Conservation (phyloP, 2,329 filamentous ascomycete genomes). For the Phyllosticta ampelicida region DNA sequence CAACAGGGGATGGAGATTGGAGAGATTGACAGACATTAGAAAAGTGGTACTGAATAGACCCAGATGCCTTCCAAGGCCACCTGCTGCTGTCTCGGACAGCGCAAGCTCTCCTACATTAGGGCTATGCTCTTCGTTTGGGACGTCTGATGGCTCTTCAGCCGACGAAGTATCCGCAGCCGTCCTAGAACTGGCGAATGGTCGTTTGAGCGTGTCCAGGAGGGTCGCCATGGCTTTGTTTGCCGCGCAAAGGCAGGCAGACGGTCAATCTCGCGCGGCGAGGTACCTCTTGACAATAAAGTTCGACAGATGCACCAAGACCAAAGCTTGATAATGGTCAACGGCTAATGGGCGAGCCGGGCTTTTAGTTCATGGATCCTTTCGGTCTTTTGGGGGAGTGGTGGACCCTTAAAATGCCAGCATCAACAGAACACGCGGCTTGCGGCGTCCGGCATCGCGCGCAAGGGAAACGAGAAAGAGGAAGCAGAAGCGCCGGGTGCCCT, state of each 20-base stretch:
- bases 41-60: slow-evolving; percentile 10
- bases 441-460: not conserved
- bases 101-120: slow-evolving; percentile 3
- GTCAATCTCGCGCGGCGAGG: not conserved
- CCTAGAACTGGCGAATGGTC: not conserved
- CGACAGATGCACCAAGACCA: not conserved
- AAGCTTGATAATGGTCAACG: not conserved
- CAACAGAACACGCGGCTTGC: not conserved
- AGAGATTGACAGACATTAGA: not conserved
- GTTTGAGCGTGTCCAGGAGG: not conserved
- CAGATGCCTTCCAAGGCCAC: slow-evolving; percentile 5
- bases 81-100: not conserved
- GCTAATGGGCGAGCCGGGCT: not conserved
- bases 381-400: not conserved
- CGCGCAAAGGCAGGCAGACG: not conserved
- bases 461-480: not conserved
- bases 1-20: not conserved
- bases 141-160: not conserved
- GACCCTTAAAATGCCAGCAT: not conserved
- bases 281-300: not conserved
- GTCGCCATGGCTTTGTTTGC: not conserved
- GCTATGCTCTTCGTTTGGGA: not conserved
- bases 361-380: not conserved
- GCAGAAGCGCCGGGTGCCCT: not conserved
- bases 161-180: not conserved